Evolutionary conservation across 768 basidiomycete species (phyloP).

Genomic region (Ramaria sp.): DNA sequence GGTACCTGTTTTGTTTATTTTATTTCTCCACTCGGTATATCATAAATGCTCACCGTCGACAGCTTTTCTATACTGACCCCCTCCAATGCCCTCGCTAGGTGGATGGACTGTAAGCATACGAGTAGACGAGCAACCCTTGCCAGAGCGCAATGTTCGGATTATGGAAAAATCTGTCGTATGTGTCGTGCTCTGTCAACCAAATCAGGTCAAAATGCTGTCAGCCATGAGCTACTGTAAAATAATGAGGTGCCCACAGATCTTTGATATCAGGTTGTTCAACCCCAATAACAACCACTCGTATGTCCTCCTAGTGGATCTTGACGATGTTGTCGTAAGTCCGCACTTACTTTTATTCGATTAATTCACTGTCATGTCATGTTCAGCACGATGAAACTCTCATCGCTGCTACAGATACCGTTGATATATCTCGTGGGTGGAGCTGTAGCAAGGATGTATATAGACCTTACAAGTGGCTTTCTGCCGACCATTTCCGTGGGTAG

Average conservation of each 20-base stretch:
- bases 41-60: no score
- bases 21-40: no score
- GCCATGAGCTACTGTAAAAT: background rate
- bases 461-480: background rate
- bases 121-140: background rate
- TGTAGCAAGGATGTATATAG: background rate
- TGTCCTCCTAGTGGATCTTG: background rate
- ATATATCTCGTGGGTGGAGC: background rate
- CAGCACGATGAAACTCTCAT: background rate
- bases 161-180: background rate
- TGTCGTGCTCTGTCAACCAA: background rate
- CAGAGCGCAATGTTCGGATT: background rate
- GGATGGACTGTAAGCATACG: background rate
- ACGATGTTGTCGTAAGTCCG: background rate
- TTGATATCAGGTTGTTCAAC: background rate
- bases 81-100: background rate
- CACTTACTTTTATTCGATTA: background rate
- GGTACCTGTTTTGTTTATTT: no score
- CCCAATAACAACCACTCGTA: background rate
- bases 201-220: background rate
- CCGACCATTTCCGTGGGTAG: background rate
- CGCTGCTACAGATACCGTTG: background rate
- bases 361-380: background rate
- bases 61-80: no score
- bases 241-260: background rate